Base-by-base conservation (phyloP, 441 rosid genomes). In the Capsella rubella region DNA sequence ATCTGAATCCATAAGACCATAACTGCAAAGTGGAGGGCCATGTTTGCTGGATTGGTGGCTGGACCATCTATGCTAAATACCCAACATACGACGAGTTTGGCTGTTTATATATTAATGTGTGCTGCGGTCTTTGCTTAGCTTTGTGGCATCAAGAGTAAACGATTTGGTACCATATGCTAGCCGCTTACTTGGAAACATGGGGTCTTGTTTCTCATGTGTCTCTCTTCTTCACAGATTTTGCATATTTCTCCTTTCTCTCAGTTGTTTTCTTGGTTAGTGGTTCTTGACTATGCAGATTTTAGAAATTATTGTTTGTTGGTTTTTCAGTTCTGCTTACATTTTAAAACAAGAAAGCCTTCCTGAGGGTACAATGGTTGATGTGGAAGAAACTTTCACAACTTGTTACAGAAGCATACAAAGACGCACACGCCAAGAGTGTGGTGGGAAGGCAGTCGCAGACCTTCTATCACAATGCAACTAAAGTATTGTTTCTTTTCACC, bases 151-250 rank as follows among this genome's bases (percentile, higher is more conserved):
- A 94, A 94, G 71, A 94, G 99, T 79, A 86, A 84, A 64, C 87
- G 84, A 50, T 89, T 94, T 66, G 95, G 94, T 69, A 78, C 71
- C 43, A 61, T 84, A 14, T 94, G 97, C 76, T 89, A 87, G 79
- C 99, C 99, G 34, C 97, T 94, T 71, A 89, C 99, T 55, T 94
- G 99, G 99, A 90, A 89, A 86, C 97, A 94, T 56, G 97, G 99
- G 3, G 99, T 92, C 79, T 73, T 90, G 58, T 90, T 94, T 78
- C 95, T 94, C 49, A 94, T 92, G 99, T 94, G 99, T 76, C 95
- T 92, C 68, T 90, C 99, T 8, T 90, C 97, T 8, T 92, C 97
- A 0, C 93, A 94, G 84, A 89, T 92, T 80, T 78, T 94, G 99
- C 90, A 84, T 59, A 92, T 16, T 81, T 73, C 32, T 49, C 46